These are phyloP conservation scores for Alternaria atra DNA, from an alignment of 2,329 filamentous ascomycete genomes.

Conservation along the genomic window DNA sequence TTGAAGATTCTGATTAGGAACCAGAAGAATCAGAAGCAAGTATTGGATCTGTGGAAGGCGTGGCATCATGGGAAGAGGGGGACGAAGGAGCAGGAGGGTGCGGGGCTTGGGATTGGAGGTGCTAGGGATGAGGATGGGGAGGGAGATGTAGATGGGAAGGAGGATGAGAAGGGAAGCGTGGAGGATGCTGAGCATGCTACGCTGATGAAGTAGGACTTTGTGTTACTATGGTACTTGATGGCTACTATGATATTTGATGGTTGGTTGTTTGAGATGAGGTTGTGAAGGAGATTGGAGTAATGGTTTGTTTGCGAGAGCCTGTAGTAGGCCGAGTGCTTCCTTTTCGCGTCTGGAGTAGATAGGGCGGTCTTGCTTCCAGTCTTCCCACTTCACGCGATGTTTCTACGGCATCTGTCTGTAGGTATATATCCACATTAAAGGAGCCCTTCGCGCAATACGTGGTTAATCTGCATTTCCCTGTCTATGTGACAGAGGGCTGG, in stretches of 20 bases:
- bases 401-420: too few relatives aligned
- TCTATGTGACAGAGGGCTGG: neutral
- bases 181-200: neutral
- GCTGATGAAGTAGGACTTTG: neutral
- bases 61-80: slow-evolving; percentile 33
- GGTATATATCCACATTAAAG: neutral
- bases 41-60: slow-evolving; percentile 27
- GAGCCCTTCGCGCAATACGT: neutral
- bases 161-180: neutral
- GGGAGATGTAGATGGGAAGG: neutral
- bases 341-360: neutral
- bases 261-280: neutral
- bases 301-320: neutral
- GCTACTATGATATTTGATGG: neutral
- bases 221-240: neutral
- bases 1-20: slow-evolving; percentile 11
- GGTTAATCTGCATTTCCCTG: neutral
- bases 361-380: neutral
- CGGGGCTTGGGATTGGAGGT: neutral
- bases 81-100: neutral
- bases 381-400: too few relatives aligned
- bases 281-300: neutral
- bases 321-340: neutral
- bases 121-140: neutral
- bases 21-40: neutral